Base-by-base conservation (phyloP, 257 asterid species). In the Avicennia marina region DNA sequence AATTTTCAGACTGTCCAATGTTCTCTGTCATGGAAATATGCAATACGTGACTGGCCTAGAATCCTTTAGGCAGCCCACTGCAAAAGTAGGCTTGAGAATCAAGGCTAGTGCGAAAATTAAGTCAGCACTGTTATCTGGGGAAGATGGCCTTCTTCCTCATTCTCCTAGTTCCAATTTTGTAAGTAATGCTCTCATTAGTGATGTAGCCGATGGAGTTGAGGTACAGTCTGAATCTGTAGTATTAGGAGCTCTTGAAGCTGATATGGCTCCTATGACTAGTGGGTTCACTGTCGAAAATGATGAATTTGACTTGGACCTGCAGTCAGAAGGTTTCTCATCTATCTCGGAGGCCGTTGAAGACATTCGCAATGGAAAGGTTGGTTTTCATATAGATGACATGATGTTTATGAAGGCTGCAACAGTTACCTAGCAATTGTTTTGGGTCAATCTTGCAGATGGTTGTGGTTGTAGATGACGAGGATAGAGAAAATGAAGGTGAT, bases 401-500 rank as follows among this genome's bases (percentile, higher is more conserved):
- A 40, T 49, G 25, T 17, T 53, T 44, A 4, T 27, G 41, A 50
- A 11, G 47, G 71, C 43, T 50, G 12, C 24, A 36, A 16, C 33
- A 20, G 46, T 53, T 51, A 32, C 11, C 53, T 56, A 66, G 17
- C 2, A 32, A 40, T 49, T 56, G 15, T 52, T 44, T 57, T 53
- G 57, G 54, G 33, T 13, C 45, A 12, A 27, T 16, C 8, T 33
- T 75, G 83, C 83, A 93, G 99, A 89, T 93, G 78, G 96, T 93
- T 6, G 71, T 93, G 49, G 99, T 89, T 36, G 97, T 89, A 7
- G 99, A 93, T 71, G 99, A 93, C 34, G 99, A 93, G 77, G 95
- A 79, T 69, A 78, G 99, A 72, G 99, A 93, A 73, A 93, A 93
- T 53, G 99, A 93, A 86, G 99, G 99, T 57, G 99, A 89, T 74